Base-by-base conservation (phyloP, 2,329 filamentous ascomycete genomes). In the Venturia nashicola region DNA sequence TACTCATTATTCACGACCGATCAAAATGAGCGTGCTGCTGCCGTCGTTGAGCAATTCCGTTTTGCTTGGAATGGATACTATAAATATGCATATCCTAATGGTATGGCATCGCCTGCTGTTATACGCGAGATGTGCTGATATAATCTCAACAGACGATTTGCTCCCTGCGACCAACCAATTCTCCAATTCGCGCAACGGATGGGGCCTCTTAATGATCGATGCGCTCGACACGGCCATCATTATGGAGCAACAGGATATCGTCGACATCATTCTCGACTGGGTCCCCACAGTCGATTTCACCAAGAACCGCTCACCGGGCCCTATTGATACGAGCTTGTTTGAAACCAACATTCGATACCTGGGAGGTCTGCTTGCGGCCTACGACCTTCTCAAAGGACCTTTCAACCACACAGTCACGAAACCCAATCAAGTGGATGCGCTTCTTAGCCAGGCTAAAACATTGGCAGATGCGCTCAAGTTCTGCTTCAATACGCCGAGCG, bases 331-430 rank as follows among this genome's bases (percentile, higher is more conserved):
- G 9, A 51, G 46, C 20, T 51, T 51, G 9, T 96, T 96, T 70
- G 91, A 96, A 75, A 95, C 90, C 0, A 96, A 90, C 0, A 96
- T 96, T 70, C 86, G 91, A 36, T 96, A 96, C 70, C 76, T 96
- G 0, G 91, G 84, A 9, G 91, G 91, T n/a, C 79, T 96, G 69
- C 72, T 96, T 9, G 89, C 90, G 1, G 64, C 80, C 5, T 87
- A 89, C 69, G 88, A 90, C 71, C 80, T 96, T 60, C 77, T 96
- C 59, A 86, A 78, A 1, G 89, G 88, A 0, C 87, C 88, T 0
- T 51, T 51, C 55, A 42, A 71, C 6, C 78, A 80, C 5, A 59
- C 55, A 39, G 27, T 23, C 12, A 27, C 18, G 34, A 39, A 59
- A 20, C 16, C 23, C 69, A 60, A 12, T 71, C 7, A 79, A 80